Conservation (phyloP, 2,329 filamentous ascomycete species). For the Aspergillus transmontanensis region DNA sequence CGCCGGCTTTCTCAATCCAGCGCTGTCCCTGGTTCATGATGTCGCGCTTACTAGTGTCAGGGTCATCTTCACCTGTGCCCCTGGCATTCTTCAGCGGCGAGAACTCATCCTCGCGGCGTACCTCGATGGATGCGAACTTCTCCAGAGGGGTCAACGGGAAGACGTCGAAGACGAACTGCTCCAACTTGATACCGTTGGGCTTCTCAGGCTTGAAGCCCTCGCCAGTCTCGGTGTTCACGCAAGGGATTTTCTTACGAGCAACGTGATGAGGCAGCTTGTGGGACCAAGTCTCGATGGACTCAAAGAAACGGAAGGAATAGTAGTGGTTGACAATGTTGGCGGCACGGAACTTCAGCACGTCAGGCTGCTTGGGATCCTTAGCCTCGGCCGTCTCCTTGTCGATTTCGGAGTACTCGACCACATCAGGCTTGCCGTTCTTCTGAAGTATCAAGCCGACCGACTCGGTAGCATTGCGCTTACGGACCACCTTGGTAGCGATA, state of each 20-base stretch:
- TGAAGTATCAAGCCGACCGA: constrained; percentile 91
- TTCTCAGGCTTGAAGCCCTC: constrained; percentile 86
- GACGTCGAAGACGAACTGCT: constrained; percentile 98
- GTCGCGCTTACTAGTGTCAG: constrained; percentile 86
- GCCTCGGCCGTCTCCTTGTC: constrained; percentile 86
- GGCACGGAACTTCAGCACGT: constrained; percentile 89
- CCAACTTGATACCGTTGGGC: constrained; percentile 97
- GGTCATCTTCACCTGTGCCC: constrained; percentile 87
- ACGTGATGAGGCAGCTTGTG: constrained; percentile 91
- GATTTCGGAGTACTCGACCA: constrained; percentile 98
- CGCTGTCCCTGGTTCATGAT: constrained; percentile 87
- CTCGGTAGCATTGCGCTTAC: constrained; percentile 95
- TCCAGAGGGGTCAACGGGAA: constrained; percentile 84
- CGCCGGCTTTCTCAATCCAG: constrained; percentile 81
- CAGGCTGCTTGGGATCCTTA: constrained; percentile 76
- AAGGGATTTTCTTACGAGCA: constrained; percentile 97
- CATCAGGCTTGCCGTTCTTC: constrained; percentile 94
- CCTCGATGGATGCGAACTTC: constrained; percentile 95
- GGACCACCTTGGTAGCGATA: constrained; percentile 98
- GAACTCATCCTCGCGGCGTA: constrained; percentile 96
- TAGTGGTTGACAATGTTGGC: constrained; percentile 99
- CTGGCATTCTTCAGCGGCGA: constrained; percentile 91
- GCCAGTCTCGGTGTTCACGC: constrained; percentile 73
- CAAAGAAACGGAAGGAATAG: constrained; percentile 92
- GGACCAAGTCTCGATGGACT: constrained; percentile 84